phyloP scores from a whole-genome alignment of 2,329 filamentous ascomycete genomes.

The Nothomitra cinnamomea region DNA sequence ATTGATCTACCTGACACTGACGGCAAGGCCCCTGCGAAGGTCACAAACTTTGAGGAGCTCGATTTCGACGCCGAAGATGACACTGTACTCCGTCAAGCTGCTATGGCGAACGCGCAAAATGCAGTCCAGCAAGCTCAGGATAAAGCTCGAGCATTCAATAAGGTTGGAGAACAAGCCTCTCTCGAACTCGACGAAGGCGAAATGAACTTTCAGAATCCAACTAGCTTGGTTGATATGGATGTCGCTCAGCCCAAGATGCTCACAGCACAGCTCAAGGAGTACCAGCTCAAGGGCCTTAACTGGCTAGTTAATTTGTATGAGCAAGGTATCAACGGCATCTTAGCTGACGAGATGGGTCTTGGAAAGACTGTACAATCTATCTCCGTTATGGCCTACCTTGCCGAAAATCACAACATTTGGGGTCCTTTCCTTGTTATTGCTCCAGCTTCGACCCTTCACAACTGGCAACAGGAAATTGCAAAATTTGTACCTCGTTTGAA shows the following conservation, averaged over 20 bases:
- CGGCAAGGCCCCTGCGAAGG: slow-evolving; percentile 43
- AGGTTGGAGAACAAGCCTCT: slow-evolving; percentile 24
- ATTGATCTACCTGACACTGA: slow-evolving; percentile 31
- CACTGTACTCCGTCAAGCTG: slow-evolving; percentile 59
- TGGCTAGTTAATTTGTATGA: slow-evolving; percentile 99
- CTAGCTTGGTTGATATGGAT: slow-evolving; percentile 82
- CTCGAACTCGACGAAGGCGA: slow-evolving; percentile 61
- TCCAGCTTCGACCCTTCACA: slow-evolving; percentile 89
- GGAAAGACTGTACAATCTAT: slow-evolving; percentile 98
- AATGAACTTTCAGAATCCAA: slow-evolving; percentile 99
- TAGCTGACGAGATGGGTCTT: slow-evolving; percentile 98
- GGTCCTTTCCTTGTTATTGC: slow-evolving; percentile 94
- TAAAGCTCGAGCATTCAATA: slow-evolving; percentile 77
- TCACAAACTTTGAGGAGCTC: slow-evolving; percentile 86
- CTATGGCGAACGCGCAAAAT: slow-evolving; percentile 89
- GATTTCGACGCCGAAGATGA: slow-evolving; percentile 96
- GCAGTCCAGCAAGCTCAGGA: slow-evolving; percentile 89
- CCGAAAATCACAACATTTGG: slow-evolving; percentile 96
- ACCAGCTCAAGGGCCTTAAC: slow-evolving; percentile 96
- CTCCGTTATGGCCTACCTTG: slow-evolving; percentile 96
- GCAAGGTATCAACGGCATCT: slow-evolving; percentile 97
- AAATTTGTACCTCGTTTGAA: slow-evolving; percentile 91
- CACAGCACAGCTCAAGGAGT: slow-evolving; percentile 89
- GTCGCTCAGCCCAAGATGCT: slow-evolving; percentile 90
- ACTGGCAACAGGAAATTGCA: slow-evolving; percentile 97